phyloP scores from a whole-genome alignment of 495 filamentous ascomycete species.

The Aspergillus bertholletiae region DNA sequence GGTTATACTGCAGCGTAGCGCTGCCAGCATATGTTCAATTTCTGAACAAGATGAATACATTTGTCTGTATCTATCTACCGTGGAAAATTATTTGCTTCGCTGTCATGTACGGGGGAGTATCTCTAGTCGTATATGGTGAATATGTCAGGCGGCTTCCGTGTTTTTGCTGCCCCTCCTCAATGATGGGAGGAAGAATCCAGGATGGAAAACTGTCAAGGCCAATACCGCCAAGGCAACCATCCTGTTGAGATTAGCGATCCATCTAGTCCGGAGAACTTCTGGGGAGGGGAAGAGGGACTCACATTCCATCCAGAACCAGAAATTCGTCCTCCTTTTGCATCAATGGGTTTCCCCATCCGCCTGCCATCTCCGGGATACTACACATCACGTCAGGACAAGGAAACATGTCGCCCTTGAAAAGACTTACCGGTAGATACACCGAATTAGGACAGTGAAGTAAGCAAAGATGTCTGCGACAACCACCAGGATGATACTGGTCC shows the following conservation, averaged over 20 bases:
- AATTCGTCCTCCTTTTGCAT: constrained; percentile 67
- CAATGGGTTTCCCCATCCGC: constrained; percentile 63
- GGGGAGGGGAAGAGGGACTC: constrained; percentile 18
- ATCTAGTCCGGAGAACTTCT: not conserved
- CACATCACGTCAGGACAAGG: not conserved
- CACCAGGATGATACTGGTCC: constrained; percentile 49
- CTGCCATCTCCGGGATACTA: constrained; percentile 49
- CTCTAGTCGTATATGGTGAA: not conserved
- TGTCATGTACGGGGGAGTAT: not conserved
- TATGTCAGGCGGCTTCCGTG: constrained; percentile 7
- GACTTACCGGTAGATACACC: constrained; percentile 63
- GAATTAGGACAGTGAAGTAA: constrained; percentile 57
- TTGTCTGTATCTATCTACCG: not conserved
- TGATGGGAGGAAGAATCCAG: constrained; percentile 44
- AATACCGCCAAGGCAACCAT: constrained; percentile 49
- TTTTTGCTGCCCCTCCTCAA: constrained; percentile 34
- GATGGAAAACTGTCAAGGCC: constrained; percentile 46
- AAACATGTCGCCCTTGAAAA: not conserved
- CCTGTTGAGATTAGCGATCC: constrained; percentile 17
- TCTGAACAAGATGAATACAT: not conserved
- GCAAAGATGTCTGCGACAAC: constrained; percentile 49
- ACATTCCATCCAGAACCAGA: constrained; percentile 58
- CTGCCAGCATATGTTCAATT: not conserved
- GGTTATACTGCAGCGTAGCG: not conserved
- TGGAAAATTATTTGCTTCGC: not conserved